Base-by-base conservation (phyloP, 2,329 filamentous ascomycete genomes). In the Colletotrichum sp. region DNA sequence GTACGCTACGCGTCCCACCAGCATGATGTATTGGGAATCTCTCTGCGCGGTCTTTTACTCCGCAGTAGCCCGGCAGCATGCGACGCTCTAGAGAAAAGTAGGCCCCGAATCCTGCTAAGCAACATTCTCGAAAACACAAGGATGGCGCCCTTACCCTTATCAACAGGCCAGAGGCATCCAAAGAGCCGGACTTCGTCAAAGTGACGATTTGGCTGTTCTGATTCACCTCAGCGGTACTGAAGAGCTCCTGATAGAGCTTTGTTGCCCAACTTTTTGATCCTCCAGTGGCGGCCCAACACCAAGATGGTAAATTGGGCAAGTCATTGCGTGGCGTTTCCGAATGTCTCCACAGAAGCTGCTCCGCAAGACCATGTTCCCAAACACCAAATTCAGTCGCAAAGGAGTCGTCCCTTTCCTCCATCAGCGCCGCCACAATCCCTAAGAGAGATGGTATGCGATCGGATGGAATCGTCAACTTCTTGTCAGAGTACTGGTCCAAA, bases 251-350 rank as follows among this genome's bases (percentile, higher is more conserved):
- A n/a, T n/a, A n/a, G n/a, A n/a, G n/a, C n/a, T n/a, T n/a, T n/a
- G n/a, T n/a, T n/a, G n/a, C n/a, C n/a, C n/a, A n/a, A n/a, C n/a
- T n/a, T n/a, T n/a, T n/a, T n/a, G n/a, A n/a, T n/a, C 38, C 38
- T 2, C 18, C 38, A 48, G 38, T 48, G 10, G 38, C 38, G 0
- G 38, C 38, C 38, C 38, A 48, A 12, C 38, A 48, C 38, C 38
- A 48, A 48, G 38, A 48, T 7, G 38, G 38, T 4, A 48, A 1
- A 4, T 0, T 0, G 38, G 38, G 38, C 1, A 48, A 48, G 18
- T 48, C 9, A 12, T n/a, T 0, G 5, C 0, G 0, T 48, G 38
- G 38, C 5, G 5, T 2, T 1, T 12, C 38, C 38, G 5, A 1
- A 48, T 48, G 18, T 7, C 3, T 48, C 38, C 38, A 48, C 3